These are phyloP conservation scores for Planoprotostelium fungivorum DNA, from an alignment of 78 protist genomes.

Conservation along the genomic window DNA sequence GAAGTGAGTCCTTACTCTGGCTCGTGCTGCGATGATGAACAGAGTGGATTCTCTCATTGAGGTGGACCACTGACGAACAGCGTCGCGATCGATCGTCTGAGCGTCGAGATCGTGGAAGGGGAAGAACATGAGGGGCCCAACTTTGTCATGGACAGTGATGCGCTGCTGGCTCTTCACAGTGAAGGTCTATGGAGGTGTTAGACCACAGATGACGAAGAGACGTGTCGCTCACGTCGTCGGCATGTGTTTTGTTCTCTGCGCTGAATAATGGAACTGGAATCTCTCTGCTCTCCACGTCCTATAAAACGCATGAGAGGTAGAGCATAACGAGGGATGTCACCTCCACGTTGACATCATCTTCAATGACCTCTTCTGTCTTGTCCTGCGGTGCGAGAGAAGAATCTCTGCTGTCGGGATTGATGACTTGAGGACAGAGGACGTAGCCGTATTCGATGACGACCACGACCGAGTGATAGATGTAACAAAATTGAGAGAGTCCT, in stretches of 20 bases:
- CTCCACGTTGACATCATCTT: no score
- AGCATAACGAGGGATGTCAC: no score
- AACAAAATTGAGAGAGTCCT: neutral
- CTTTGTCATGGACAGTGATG: neutral
- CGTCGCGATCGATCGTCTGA: neutral
- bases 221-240: no score
- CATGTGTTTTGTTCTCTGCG: no score
- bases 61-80: neutral
- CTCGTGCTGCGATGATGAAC: neutral
- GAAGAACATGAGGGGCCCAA: neutral
- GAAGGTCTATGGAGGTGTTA: no score
- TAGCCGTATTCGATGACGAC: neutral
- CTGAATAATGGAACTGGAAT: no score
- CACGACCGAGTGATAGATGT: neutral
- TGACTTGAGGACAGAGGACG: neutral
- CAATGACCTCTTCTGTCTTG: no score
- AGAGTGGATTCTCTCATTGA: neutral
- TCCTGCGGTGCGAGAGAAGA: neutral
- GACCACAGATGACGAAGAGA: no score
- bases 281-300: no score
- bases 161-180: neutral
- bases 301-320: no score
- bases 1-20: no score
- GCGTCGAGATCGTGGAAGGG: neutral
- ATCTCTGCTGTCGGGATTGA: neutral